Conservation (phyloP, 805 yeast species). For the Ogataea pini region DNA sequence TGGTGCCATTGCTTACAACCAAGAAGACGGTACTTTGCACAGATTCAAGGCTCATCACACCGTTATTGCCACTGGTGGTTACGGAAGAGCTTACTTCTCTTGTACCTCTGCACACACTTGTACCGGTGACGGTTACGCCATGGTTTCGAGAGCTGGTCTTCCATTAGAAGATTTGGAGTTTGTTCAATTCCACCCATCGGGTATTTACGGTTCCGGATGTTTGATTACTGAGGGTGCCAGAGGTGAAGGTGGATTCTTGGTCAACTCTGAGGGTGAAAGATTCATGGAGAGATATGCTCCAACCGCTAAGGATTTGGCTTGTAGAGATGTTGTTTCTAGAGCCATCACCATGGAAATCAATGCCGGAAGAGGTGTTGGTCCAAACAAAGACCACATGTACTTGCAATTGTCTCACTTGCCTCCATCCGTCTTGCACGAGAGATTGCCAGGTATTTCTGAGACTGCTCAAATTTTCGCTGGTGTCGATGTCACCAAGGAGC, state of each 20-base stretch:
- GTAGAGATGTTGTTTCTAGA: constrained; percentile 97
- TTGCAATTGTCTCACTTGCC: constrained; percentile 95
- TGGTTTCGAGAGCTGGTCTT: constrained; percentile 98
- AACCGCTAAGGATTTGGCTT: constrained; percentile 96
- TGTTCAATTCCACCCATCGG: constrained; percentile 98
- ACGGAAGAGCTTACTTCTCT: constrained; percentile 97
- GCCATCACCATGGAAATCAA: constrained; percentile 98
- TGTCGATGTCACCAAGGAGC: constrained; percentile 98
- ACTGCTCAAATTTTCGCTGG: constrained; percentile 98
- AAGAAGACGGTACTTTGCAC: constrained; percentile 98
- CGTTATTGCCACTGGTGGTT: constrained; percentile 97
- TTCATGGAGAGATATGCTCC: constrained; percentile 99
- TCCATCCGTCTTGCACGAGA: constrained; percentile 84
- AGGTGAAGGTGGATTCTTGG: constrained; percentile 99
- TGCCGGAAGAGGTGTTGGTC: constrained; percentile 99
- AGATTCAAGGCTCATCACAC: constrained; percentile 97
- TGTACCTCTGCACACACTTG: constrained; percentile 99
- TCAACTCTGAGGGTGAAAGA: constrained; percentile 97
- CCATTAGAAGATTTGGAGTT: constrained; percentile 97
- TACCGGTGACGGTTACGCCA: constrained; percentile 98
- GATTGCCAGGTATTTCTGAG: constrained; percentile 98
- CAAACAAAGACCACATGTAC: constrained; percentile 90
- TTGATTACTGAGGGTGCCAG: constrained; percentile 99
- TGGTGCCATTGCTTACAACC: constrained; percentile 96
- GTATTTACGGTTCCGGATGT: constrained; percentile 99